Percentiles rank a stretch among this genome's conserved stretches.
Evolutionary conservation across 1,284 basidiomycete species (phyloP).

Genomic region (Cutaneotrichosporon sp.): DNA sequence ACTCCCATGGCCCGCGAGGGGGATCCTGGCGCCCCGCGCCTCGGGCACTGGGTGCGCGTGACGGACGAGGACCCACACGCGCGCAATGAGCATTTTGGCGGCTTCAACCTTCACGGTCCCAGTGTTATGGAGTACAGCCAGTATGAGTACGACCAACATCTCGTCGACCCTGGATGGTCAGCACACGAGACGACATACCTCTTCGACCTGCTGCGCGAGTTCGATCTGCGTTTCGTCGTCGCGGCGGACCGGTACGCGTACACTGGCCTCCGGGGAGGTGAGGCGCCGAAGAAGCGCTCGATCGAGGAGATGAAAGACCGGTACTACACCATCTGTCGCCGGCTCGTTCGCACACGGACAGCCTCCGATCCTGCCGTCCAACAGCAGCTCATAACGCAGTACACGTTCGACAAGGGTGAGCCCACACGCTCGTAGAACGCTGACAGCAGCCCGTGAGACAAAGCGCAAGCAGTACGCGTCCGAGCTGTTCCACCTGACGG

Average conservation of each 20-base stretch:
- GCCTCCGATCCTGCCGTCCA: constrained; percentile 72
- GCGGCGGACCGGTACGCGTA: constrained; percentile 87
- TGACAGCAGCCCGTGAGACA: constrained; percentile 71
- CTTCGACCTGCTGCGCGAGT: constrained; percentile 75
- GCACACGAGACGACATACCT: constrained; percentile 94
- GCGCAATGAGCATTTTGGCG: constrained; percentile 44
- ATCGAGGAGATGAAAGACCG: constrained; percentile 93
- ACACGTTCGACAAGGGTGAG: constrained; percentile 79
- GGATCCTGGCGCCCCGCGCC: constrained; percentile 20
- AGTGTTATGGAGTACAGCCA: constrained; percentile 77
- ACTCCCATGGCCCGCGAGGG: constrained; percentile 47
- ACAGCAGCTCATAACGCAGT: constrained; percentile 65
- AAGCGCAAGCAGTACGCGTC: constrained; percentile 85
- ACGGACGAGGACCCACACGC: constrained; percentile 38
- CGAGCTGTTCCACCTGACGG: constrained; percentile 79
- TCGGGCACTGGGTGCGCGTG: constrained; percentile 47
- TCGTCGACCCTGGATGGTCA: constrained; percentile 83
- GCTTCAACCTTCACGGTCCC: constrained; percentile 51
- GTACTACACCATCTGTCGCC: constrained; percentile 89
- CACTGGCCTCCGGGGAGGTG: constrained; percentile 26
- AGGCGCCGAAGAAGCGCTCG: constrained; percentile 56
- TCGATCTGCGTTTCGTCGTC: constrained; percentile 87
- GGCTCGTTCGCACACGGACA: constrained; percentile 77
- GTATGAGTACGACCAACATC: constrained; percentile 80
- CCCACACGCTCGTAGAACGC: not conserved